Base-by-base conservation (phyloP, 2,329 filamentous ascomycete species). In the Ophiocordyceps polyrhachis-furcata region DNA sequence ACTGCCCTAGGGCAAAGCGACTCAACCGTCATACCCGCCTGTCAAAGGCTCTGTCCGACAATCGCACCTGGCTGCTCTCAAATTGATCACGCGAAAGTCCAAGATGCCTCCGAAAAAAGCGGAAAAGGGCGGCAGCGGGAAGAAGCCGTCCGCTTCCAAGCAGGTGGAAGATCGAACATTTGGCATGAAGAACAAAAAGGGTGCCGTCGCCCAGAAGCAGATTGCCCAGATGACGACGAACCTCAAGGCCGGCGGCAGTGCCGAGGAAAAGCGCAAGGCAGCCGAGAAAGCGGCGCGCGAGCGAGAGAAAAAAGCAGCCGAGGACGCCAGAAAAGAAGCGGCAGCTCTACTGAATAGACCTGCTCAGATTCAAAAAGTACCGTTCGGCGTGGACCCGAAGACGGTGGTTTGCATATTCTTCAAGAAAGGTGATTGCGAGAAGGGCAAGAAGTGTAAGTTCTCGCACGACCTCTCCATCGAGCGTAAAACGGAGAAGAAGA, bases 111-210 rank as follows among this genome's bases (percentile, higher is more conserved):
- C 83, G 47, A 87, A 87, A 62, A 73, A 72, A 55, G 61, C 64
- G 47, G 69, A 74, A 45, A 69, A 75, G 52, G 65, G 56, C 46
- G 65, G 56, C 45, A 68, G 56, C 53, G 69, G 65, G 61, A 78
- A 78, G 66, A 75, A 74, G 66, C 61, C 67, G 46, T 59, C 67
- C 20, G 62, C 67, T 47, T 55, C 67, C 54, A 86, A 86, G 67
- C 57, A 70, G 41, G 83, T 87, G 50, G 86, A 91, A 50, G 91
- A 98, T 71, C 91, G 89, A 69, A 94, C 91, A 43, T 98, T 98
- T 72, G 91, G 91, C 56, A 96, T 98, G 91, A 98, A 98, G 69
- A 98, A 98, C 61, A 98, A 98, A 71, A 98, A 95, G 73, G 91
- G 91, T 53, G 82, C 78, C 46, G 80, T 77, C 44, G 89, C 87